These are phyloP conservation scores for Salvia miltiorrhiza DNA, from an alignment of 257 asterid species.

Conservation along the genomic window DNA sequence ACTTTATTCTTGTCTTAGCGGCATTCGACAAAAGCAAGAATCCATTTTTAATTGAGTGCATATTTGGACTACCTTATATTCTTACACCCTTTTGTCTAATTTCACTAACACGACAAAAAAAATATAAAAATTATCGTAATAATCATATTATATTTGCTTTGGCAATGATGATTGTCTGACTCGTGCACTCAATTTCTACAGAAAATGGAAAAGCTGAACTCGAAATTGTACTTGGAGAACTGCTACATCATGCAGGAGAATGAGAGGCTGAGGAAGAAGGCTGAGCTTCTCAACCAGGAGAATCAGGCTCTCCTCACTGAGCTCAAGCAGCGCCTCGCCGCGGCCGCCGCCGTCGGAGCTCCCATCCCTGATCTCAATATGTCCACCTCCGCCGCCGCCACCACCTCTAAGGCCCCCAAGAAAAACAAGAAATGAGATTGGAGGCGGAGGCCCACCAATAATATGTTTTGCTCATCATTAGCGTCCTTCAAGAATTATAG, in stretches of 20 bases:
- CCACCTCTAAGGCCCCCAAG: slow-evolving; percentile 50
- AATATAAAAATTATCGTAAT: too few relatives aligned
- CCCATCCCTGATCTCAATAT: slow-evolving; percentile 40
- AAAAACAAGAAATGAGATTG: slow-evolving; percentile 38
- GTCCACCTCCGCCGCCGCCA: slow-evolving; percentile 12
- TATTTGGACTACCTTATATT: slow-evolving; percentile 29
- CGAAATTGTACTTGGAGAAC: slow-evolving; percentile 70
- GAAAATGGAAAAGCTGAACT: slow-evolving; percentile 70
- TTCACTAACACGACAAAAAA: neutral
- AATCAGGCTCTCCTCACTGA: slow-evolving; percentile 62
- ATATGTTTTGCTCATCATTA: slow-evolving; percentile 6
- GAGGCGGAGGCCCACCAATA: slow-evolving; percentile 8
- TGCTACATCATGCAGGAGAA: slow-evolving; percentile 72
- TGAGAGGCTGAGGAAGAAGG: slow-evolving; percentile 71
- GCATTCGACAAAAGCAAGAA: slow-evolving; percentile 44
- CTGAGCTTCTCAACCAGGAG: slow-evolving; percentile 79
- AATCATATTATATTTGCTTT: too few relatives aligned
- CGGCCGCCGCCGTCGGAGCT: slow-evolving; percentile 30
- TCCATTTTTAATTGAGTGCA: slow-evolving; percentile 57
- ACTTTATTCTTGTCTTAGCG: slow-evolving; percentile 50
- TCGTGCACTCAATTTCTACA: neutral
- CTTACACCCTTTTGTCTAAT: neutral
- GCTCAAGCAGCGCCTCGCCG: slow-evolving; percentile 56
- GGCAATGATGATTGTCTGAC: too few relatives aligned
- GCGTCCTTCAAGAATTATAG: neutral